phyloP scores from a whole-genome alignment of 345 rosid genomes.

The Turnera subulata region DNA sequence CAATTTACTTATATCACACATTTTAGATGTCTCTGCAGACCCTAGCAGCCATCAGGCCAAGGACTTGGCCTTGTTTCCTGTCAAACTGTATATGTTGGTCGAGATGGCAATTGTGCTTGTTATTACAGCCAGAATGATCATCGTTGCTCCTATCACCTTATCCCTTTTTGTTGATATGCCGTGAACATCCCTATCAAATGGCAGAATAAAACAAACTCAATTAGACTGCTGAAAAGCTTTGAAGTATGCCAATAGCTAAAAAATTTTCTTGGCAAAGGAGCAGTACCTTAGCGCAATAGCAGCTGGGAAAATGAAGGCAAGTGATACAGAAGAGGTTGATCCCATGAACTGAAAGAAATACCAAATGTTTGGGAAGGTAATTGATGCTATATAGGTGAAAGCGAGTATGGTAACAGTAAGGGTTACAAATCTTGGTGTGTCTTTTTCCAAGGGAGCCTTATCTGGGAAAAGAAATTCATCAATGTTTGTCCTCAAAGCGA shows the following conservation, averaged over 20 bases:
- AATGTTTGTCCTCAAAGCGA: slow-evolving; percentile 13
- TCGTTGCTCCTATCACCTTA: slow-evolving; percentile 4
- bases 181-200: slow-evolving; percentile 11
- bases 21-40: no score
- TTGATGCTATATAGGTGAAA: slow-evolving; percentile 21
- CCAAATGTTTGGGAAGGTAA: slow-evolving; percentile 20
- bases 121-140: slow-evolving; percentile 23
- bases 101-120: slow-evolving; percentile 17
- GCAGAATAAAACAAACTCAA: neutral
- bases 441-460: slow-evolving; percentile 12
- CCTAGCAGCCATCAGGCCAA: neutral
- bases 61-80: slow-evolving; percentile 13
- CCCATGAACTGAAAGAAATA: slow-evolving; percentile 25
- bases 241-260: neutral
- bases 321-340: slow-evolving; percentile 18
- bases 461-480: slow-evolving; percentile 26
- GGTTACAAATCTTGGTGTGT: slow-evolving; percentile 16
- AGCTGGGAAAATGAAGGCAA: slow-evolving; percentile 26
- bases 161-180: slow-evolving; percentile 18
- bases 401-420: slow-evolving; percentile 10
- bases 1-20: no score
- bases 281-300: slow-evolving; percentile 20
- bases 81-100: slow-evolving; percentile 15
- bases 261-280: neutral
- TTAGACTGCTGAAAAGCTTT: neutral